phyloP scores from a whole-genome alignment of 169 alveolate genomes.

The Toxoplasma gondii region DNA sequence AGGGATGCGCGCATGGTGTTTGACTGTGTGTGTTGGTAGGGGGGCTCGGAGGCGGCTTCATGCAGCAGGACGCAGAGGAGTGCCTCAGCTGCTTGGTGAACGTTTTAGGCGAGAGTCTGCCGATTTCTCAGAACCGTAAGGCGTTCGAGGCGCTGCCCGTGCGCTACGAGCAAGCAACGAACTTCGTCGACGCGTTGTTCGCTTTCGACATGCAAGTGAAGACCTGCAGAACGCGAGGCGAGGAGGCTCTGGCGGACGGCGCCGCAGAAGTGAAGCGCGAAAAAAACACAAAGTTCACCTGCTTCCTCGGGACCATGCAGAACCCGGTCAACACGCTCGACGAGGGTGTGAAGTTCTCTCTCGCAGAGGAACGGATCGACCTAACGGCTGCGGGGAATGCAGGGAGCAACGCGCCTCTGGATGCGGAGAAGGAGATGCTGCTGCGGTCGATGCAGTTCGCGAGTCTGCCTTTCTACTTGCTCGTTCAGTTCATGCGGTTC shows the following conservation, averaged over 20 bases:
- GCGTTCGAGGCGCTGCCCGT: slow-evolving; percentile 42
- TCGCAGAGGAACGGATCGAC: slow-evolving; percentile 58
- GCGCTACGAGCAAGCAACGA: slow-evolving; percentile 28
- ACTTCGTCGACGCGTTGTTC: slow-evolving; percentile 55
- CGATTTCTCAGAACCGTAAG: neutral
- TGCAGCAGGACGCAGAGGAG: slow-evolving; percentile 69
- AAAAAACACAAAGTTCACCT: slow-evolving; percentile 51
- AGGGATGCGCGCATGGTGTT: neutral
- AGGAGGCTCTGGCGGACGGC: neutral
- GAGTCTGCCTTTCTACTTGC: slow-evolving; percentile 91
- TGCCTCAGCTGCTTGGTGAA: slow-evolving; percentile 52
- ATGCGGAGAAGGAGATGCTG: slow-evolving; percentile 31
- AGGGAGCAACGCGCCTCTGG: neutral
- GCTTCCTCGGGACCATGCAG: slow-evolving; percentile 67
- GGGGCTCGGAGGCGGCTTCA: slow-evolving; percentile 25
- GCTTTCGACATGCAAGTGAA: slow-evolving; percentile 51
- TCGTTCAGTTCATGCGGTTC: slow-evolving; percentile 95
- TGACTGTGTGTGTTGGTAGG: neutral
- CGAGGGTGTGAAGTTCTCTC: slow-evolving; percentile 60
- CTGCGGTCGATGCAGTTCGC: slow-evolving; percentile 34
- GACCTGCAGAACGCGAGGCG: neutral
- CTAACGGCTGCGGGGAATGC: neutral
- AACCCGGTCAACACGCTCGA: slow-evolving; percentile 64
- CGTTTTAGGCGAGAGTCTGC: slow-evolving; percentile 54
- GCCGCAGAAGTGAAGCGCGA: slow-evolving; percentile 28